Evolutionary conservation across 2,329 filamentous ascomycete species (phyloP).

Genomic region (Colletotrichum incanum): DNA sequence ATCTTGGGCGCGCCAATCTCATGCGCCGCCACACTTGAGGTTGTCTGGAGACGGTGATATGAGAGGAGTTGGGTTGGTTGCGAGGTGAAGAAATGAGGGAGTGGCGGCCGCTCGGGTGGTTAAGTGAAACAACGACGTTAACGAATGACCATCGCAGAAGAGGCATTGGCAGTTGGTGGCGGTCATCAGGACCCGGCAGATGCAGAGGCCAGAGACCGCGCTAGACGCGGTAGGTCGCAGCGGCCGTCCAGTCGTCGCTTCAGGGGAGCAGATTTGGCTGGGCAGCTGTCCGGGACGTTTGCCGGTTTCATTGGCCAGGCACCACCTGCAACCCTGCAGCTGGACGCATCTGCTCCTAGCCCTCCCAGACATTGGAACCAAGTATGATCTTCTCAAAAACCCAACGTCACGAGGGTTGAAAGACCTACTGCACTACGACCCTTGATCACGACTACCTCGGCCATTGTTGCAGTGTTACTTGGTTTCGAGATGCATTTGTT

Average conservation of each 20-base stretch:
- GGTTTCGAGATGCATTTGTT: background rate
- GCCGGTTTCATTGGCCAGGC: constrained; percentile 1
- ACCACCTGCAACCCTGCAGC: constrained; percentile 7
- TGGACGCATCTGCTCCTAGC: constrained; percentile 4
- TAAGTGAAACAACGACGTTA: constrained; percentile 32
- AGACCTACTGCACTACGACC: background rate
- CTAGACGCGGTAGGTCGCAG: constrained; percentile 14
- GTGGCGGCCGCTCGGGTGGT: background rate
- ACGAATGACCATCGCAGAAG: constrained; percentile 28
- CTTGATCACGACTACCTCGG: background rate
- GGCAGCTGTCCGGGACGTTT: background rate
- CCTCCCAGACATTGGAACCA: background rate
- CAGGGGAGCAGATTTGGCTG: constrained; percentile 9
- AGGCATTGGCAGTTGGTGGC: constrained; percentile 23
- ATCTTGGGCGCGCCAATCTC: background rate
- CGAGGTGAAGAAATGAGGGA: background rate
- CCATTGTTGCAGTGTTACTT: background rate
- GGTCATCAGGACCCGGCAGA: constrained; percentile 28
- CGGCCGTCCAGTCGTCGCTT: background rate
- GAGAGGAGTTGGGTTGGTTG: constrained; percentile 15
- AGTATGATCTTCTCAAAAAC: background rate
- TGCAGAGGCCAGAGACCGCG: background rate
- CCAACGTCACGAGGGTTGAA: constrained; percentile 15
- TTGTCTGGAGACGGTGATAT: constrained; percentile 7
- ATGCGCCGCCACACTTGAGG: constrained; percentile 21